phyloP scores from a whole-genome alignment of 2,329 filamentous ascomycete species.

The Fusarium penzigii region DNA sequence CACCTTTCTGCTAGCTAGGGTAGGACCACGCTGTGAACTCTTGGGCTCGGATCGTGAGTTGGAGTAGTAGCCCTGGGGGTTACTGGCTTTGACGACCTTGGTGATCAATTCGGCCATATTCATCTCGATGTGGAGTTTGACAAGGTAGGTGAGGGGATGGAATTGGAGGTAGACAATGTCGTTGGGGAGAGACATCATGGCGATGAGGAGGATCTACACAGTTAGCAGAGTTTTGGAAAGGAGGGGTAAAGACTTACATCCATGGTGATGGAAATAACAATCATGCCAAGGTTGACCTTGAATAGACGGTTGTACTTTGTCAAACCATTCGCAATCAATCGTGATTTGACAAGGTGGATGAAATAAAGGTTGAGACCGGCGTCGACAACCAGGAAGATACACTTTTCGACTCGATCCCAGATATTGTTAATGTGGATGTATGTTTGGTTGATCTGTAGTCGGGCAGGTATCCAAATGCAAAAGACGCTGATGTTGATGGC shows the following conservation, averaged over 20 bases:
- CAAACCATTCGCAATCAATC: constrained; percentile 48
- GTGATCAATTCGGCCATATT: constrained; percentile 32
- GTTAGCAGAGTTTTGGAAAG: background rate
- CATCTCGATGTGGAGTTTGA: constrained; percentile 33
- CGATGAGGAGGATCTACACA: constrained; percentile 22
- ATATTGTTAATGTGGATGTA: constrained; percentile 46
- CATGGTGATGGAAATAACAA: constrained; percentile 30
- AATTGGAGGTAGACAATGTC: constrained; percentile 32
- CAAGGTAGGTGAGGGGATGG: constrained; percentile 29
- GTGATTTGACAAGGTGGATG: constrained; percentile 42
- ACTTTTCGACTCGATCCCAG: constrained; percentile 54
- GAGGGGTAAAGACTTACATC: constrained; percentile 16
- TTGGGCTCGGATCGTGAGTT: constrained; percentile 22
- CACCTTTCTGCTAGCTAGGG: constrained; percentile 11
- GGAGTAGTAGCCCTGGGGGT: constrained; percentile 18
- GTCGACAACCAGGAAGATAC: constrained; percentile 49
- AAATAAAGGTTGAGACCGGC: constrained; percentile 50
- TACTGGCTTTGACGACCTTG: constrained; percentile 29
- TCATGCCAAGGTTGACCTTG: constrained; percentile 34
- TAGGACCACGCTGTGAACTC: constrained; percentile 14
- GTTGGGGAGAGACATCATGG: constrained; percentile 31
- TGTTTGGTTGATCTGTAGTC: constrained; percentile 39
- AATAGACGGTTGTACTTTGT: constrained; percentile 51
- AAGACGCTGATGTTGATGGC: constrained; percentile 51
- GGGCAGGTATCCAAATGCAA: constrained; percentile 52